Evolutionary conservation across 371 early-diverging fungal genomes (phyloP).

Genomic region (Actinomucor elegans): DNA sequence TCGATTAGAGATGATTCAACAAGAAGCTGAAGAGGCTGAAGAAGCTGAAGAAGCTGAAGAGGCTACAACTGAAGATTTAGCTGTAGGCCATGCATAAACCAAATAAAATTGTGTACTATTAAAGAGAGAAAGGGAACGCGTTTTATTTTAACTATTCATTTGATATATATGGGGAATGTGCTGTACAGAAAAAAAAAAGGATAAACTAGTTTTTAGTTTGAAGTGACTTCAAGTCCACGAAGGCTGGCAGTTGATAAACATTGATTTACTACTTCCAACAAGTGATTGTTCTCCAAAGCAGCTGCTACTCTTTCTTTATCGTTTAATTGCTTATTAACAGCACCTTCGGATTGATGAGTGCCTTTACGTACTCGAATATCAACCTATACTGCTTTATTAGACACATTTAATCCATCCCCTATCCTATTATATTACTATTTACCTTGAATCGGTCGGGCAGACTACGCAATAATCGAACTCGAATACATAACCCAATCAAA

Average conservation of each 20-base stretch:
- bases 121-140: neutral
- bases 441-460: constrained; percentile 91
- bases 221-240: constrained; percentile 24
- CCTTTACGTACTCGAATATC: constrained; percentile 90
- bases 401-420: neutral
- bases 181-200: no score
- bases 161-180: no score
- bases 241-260: constrained; percentile 70
- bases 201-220: constrained; percentile 6
- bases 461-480: constrained; percentile 85
- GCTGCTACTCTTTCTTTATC: constrained; percentile 99
- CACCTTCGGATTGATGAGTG: constrained; percentile 94
- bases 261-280: constrained; percentile 94
- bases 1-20: constrained; percentile 28
- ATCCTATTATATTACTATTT: neutral
- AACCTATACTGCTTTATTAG: constrained; percentile 44
- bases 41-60: no score
- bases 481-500: constrained; percentile 97
- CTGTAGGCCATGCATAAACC: constrained; percentile 11
- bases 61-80: constrained; percentile 18
- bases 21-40: constrained; percentile 28
- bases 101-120: neutral
- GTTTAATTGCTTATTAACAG: constrained; percentile 98
- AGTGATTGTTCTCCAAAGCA: constrained; percentile 94
- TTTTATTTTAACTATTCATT: neutral